Conservation (phyloP, 345 rosid genomes). For the Streptanthus diversifolius region DNA sequence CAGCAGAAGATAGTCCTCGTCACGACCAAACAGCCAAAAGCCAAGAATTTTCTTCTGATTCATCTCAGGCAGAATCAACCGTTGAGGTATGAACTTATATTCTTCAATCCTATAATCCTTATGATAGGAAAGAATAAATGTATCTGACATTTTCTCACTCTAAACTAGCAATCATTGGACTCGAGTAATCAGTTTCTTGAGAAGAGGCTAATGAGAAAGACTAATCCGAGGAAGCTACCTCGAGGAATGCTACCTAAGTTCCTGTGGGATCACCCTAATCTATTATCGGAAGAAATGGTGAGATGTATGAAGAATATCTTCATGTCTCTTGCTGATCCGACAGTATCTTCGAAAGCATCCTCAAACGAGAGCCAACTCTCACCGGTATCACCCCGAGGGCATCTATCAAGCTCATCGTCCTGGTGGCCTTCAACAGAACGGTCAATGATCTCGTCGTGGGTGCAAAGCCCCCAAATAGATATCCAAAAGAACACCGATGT, state of each 20-base stretch:
- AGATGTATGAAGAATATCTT: constrained; percentile 88
- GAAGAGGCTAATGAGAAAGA: constrained; percentile 31
- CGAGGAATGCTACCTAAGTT: constrained; percentile 54
- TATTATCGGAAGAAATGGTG: constrained; percentile 83
- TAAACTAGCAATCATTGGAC: constrained; percentile 43
- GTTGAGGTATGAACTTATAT: constrained; percentile 43
- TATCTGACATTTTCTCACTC: constrained; percentile 5
- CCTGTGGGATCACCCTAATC: constrained; percentile 80
- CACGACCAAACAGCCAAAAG: constrained; percentile 32
- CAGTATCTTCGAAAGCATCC: constrained; percentile 50
- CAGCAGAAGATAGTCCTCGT: constrained; percentile 33
- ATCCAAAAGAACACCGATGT: constrained; percentile 46
- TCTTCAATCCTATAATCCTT: constrained; percentile 1
- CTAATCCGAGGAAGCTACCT: constrained; percentile 42
- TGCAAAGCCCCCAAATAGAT: constrained; percentile 71
- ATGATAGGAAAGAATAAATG: constrained; percentile 9
- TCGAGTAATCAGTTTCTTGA: constrained; percentile 24
- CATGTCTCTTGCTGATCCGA: constrained; percentile 73
- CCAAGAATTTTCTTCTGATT: constrained; percentile 43
- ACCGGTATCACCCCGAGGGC: constrained; percentile 72
- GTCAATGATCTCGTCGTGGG: constrained; percentile 69
- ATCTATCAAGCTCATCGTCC: constrained; percentile 69
- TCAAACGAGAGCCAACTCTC: constrained; percentile 54
- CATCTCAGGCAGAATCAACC: constrained; percentile 37
- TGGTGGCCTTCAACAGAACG: constrained; percentile 83